Percentiles rank a stretch among this genome's conserved stretches.
These are phyloP conservation scores for Tubosaeta brunneosetosa DNA, from an alignment of 768 basidiomycete species.

Conservation along the genomic window DNA sequence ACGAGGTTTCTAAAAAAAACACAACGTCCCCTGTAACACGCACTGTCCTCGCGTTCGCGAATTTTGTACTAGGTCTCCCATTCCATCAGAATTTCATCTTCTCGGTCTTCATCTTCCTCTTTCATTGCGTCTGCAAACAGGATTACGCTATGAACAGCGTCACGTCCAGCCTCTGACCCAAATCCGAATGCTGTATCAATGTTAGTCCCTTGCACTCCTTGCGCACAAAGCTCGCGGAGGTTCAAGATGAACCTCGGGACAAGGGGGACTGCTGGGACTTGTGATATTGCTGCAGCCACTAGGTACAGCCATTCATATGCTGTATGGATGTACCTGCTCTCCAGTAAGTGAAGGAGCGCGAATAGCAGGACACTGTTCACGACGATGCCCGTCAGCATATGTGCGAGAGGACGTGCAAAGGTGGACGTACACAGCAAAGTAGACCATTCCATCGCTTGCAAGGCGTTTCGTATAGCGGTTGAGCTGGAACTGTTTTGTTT, in stretches of 20 bases:
- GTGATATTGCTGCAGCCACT: not conserved
- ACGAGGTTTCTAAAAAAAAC: too few relatives aligned
- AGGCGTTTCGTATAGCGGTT: not conserved
- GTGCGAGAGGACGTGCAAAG: not conserved
- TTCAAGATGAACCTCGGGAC: constrained; percentile 1
- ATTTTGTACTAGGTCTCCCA: not conserved
- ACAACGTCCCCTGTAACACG: too few relatives aligned
- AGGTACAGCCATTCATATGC: too few relatives aligned
- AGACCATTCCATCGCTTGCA: not conserved
- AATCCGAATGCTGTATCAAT: not conserved
- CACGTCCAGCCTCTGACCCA: not conserved
- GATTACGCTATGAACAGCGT: not conserved
- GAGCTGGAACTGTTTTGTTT: not conserved
- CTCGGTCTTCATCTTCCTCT: not conserved
- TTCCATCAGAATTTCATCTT: not conserved
- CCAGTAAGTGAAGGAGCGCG: not conserved
- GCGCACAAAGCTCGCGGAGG: not conserved
- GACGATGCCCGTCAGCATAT: not conserved
- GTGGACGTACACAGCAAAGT: constrained; percentile 1
- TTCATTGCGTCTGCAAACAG: not conserved
- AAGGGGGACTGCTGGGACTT: not conserved
- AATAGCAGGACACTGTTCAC: not conserved
- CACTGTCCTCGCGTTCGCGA: too few relatives aligned
- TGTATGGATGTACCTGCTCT: too few relatives aligned
- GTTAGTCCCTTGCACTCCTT: not conserved